Conservation (phyloP, 2,329 filamentous ascomycete species). For the Fusarium protoensiforme region DNA sequence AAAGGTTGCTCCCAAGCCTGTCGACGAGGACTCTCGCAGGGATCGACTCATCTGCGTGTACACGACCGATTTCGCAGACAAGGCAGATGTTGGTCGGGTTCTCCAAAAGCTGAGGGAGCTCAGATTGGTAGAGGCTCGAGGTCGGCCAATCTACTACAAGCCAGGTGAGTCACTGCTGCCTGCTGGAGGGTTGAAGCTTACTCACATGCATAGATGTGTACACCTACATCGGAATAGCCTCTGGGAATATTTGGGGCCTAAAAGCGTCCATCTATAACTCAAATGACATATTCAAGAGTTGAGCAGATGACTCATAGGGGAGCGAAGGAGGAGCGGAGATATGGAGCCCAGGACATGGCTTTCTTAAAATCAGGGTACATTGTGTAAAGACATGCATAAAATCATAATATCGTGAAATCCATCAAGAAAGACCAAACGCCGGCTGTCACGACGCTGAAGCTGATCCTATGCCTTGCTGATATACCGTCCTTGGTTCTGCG, state of each 20-base stretch:
- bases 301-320: constrained; percentile 17
- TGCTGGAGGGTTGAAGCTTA: constrained; percentile 20
- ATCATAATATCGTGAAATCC: constrained; percentile 25
- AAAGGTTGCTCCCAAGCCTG: constrained; percentile 73
- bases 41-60: constrained; percentile 79
- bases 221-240: constrained; percentile 72
- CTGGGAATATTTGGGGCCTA: constrained; percentile 71
- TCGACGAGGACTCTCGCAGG: constrained; percentile 51
- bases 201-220: constrained; percentile 65
- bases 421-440: constrained; percentile 27
- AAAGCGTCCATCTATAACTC: constrained; percentile 68
- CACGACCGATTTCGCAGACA: constrained; percentile 78
- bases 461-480: constrained; percentile 16
- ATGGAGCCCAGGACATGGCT: background rate
- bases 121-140: constrained; percentile 63
- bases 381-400: constrained; percentile 9
- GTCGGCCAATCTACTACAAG: constrained; percentile 79
- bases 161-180: constrained; percentile 62
- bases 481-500: constrained; percentile 11
- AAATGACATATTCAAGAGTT: constrained; percentile 49
- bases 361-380: constrained; percentile 1
- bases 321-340: constrained; percentile 1
- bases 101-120: constrained; percentile 70
- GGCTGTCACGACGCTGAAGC: constrained; percentile 2
- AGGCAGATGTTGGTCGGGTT: constrained; percentile 75